Conservation (phyloP, 352 stramenopile species). For the Globisporangium takayamanum region DNA sequence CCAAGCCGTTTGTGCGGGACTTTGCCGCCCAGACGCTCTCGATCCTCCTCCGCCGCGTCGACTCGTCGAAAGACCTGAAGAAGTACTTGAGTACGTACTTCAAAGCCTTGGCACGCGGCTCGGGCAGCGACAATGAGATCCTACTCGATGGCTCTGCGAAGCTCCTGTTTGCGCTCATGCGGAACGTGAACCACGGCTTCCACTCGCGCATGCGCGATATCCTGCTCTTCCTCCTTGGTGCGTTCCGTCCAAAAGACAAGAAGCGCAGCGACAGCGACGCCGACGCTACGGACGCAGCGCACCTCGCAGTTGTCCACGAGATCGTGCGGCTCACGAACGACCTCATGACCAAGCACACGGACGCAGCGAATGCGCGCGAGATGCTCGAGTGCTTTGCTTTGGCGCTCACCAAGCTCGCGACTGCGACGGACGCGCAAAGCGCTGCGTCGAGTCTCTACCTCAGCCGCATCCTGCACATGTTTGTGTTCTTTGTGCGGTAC, state of each 20-base stretch:
- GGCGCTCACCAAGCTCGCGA: conserved; percentile 47
- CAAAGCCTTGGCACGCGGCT: conserved; percentile 64
- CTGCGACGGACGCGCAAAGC: conserved; percentile 20
- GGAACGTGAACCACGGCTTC: conserved; percentile 82
- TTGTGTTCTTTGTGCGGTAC: conserved; percentile 51
- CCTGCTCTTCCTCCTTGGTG: conserved; percentile 58
- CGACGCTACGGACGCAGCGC: conserved; percentile 3
- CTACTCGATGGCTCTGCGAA: conserved; percentile 83
- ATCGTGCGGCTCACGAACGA: conserved; percentile 65
- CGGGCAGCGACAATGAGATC: conserved; percentile 49
- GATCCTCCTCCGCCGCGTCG: conserved; percentile 73
- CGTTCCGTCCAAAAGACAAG: conserved; percentile 52
- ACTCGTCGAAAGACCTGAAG: conserved; percentile 62
- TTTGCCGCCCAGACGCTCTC: conserved; percentile 87
- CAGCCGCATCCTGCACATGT: conserved; percentile 51
- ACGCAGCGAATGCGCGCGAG: conserved; percentile 46
- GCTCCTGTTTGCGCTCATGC: conserved; percentile 75
- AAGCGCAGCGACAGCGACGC: background rate
- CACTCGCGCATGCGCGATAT: conserved; percentile 82
- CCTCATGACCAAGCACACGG: conserved; percentile 74
- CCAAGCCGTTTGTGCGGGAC: conserved; percentile 81
- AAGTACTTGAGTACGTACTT: conserved; percentile 80
- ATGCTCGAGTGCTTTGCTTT: conserved; percentile 65
- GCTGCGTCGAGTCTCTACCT: conserved; percentile 60
- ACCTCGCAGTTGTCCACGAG: conserved; percentile 44